A percentile compares a stretch with the other conserved stretches of the same genome.
These are phyloP conservation scores for Talaromyces piceae DNA, from an alignment of 2,329 filamentous ascomycete species.

Conservation along the genomic window DNA sequence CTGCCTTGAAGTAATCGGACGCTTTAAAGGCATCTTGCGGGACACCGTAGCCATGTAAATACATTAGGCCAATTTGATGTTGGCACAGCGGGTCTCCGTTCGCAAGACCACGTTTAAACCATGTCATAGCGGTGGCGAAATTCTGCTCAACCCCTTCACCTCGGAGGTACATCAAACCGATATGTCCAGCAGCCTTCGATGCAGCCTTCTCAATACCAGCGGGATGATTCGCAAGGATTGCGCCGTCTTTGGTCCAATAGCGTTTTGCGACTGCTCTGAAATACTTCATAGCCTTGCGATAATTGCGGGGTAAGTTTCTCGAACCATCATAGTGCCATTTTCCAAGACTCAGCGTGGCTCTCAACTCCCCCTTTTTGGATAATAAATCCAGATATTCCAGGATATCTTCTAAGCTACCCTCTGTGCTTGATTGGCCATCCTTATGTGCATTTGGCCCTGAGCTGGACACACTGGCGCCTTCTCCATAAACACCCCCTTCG, in stretches of 20 bases:
- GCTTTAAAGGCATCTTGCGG: conserved; percentile 63
- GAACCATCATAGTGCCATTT: conserved; percentile 85
- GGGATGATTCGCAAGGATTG: conserved; percentile 61
- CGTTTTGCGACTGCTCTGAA: conserved; percentile 71
- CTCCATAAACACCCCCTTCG: conserved; percentile 84
- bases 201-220: conserved; percentile 68
- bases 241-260: conserved; percentile 78
- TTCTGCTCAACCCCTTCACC: conserved; percentile 78
- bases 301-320: conserved; percentile 63
- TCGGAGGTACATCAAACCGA: conserved; percentile 82
- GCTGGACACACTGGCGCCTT: conserved; percentile 85
- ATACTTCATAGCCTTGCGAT: conserved; percentile 67
- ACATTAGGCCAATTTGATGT: conserved; percentile 76
- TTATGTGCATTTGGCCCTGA: conserved; percentile 75
- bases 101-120: conserved; percentile 73
- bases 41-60: conserved; percentile 69
- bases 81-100: conserved; percentile 77
- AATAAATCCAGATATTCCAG: conserved; percentile 89
- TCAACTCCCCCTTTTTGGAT: conserved; percentile 81
- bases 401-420: conserved; percentile 85
- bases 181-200: conserved; percentile 74
- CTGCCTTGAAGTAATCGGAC: conserved; percentile 65
- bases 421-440: conserved; percentile 67
- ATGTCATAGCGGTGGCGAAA: conserved; percentile 65
- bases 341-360: conserved; percentile 77